Evolutionary conservation across 192 early-diverging fungal species (phyloP).

Genomic region (Linnemannia zychae): DNA sequence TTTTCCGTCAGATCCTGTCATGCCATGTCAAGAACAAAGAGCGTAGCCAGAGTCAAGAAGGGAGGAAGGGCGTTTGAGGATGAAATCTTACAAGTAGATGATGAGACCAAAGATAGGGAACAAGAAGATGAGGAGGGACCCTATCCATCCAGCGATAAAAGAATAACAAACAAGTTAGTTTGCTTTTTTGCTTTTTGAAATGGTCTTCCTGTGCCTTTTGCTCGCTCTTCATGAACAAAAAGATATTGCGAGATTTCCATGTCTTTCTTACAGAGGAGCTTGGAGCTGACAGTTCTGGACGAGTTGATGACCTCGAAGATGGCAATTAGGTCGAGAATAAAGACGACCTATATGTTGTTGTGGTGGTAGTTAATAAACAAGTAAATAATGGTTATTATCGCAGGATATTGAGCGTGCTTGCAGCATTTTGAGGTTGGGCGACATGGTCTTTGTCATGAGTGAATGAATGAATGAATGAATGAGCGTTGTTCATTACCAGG

Average conservation of each 20-base stretch:
- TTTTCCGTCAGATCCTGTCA: too few relatives aligned
- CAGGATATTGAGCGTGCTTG: background rate
- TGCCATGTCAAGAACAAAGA: background rate
- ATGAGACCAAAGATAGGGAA: slow-evolving; percentile 72
- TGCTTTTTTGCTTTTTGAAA: background rate
- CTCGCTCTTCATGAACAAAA: too few relatives aligned
- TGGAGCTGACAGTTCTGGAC: slow-evolving; percentile 56
- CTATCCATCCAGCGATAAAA: slow-evolving; percentile 1
- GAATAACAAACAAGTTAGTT: background rate
- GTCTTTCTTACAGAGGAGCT: slow-evolving; percentile 59
- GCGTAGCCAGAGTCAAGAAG: background rate
- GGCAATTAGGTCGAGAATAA: slow-evolving; percentile 70
- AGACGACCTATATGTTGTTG: slow-evolving; percentile 44
- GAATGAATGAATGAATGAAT: background rate
- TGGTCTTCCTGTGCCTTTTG: background rate
- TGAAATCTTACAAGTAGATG: slow-evolving; percentile 71
- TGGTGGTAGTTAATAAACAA: background rate
- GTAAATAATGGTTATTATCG: background rate
- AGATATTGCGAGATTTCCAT: too few relatives aligned
- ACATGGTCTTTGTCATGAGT: background rate
- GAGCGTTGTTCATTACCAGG: slow-evolving; percentile 14
- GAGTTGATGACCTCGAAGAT: slow-evolving; percentile 71
- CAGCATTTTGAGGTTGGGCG: background rate
- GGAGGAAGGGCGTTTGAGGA: background rate
- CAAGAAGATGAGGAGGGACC: slow-evolving; percentile 71